Percentiles rank a stretch among this genome's conserved stretches.
phyloP scores from a whole-genome alignment of 2,329 filamentous ascomycete species.

The Aspergillus fructus region DNA sequence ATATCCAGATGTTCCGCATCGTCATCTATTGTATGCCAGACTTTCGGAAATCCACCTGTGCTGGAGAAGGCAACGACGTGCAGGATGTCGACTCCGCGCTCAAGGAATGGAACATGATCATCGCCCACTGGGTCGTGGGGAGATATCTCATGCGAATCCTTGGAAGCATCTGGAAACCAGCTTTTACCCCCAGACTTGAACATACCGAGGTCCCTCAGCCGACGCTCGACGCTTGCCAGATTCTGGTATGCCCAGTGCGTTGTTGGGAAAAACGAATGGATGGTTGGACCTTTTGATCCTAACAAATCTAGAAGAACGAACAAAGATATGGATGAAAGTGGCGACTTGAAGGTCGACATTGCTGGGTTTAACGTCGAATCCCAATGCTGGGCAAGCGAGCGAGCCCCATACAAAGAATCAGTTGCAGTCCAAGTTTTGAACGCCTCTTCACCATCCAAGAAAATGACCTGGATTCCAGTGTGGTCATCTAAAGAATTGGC shows the following conservation, averaged over 20 bases:
- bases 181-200: constrained; percentile 57
- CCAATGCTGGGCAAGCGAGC: constrained; percentile 80
- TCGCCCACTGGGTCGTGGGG: constrained; percentile 64
- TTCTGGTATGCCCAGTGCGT: constrained; percentile 91
- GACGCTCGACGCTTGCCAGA: constrained; percentile 71
- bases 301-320: constrained; percentile 92
- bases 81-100: constrained; percentile 78
- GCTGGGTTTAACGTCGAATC: constrained; percentile 67
- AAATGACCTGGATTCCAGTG: constrained; percentile 81
- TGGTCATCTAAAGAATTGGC: constrained; percentile 64
- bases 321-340: constrained; percentile 75
- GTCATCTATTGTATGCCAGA: constrained; percentile 86
- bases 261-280: constrained; percentile 84
- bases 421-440: constrained; percentile 75
- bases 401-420: constrained; percentile 86
- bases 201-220: constrained; percentile 66
- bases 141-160: constrained; percentile 51
- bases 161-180: constrained; percentile 68
- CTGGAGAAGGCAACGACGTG: constrained; percentile 77
- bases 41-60: constrained; percentile 61
- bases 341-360: constrained; percentile 71
- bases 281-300: constrained; percentile 63
- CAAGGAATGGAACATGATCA: constrained; percentile 90
- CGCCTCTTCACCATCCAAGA: constrained; percentile 93
- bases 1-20: constrained; percentile 81